Conservation (phyloP, 257 asterid species). For the Echites panduratus region DNA sequence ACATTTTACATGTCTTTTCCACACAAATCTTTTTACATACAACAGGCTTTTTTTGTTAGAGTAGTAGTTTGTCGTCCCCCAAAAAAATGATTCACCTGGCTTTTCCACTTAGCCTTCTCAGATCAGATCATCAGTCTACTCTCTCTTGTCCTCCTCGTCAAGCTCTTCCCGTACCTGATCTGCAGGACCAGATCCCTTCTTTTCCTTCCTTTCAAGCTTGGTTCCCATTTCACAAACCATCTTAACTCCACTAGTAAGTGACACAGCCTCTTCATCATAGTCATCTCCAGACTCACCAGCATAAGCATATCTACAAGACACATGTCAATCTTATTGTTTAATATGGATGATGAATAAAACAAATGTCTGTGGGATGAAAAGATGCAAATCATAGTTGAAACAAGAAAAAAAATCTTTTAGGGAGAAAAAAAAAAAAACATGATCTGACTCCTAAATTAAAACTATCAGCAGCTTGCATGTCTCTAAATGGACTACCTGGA, state of each 20-base stretch:
- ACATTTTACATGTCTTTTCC: background rate
- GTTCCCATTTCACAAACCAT: slow-evolving; percentile 23
- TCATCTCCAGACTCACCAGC: slow-evolving; percentile 29
- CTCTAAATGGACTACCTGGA: no score
- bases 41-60: background rate
- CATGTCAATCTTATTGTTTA: background rate
- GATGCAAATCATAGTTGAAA: background rate
- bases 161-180: slow-evolving; percentile 25
- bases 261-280: slow-evolving; percentile 33
- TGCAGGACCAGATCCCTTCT: slow-evolving; percentile 14
- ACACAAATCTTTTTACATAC: background rate
- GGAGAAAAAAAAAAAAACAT: background rate
- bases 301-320: slow-evolving; percentile 27
- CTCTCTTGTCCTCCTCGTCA: slow-evolving; percentile 34
- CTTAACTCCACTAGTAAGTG: slow-evolving; percentile 31
- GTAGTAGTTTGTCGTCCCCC: no score
- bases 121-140: slow-evolving; percentile 13
- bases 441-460: background rate
- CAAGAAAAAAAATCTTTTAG: background rate
- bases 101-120: background rate
- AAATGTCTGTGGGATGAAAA: no score
- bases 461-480: background rate
- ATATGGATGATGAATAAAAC: background rate
- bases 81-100: background rate
- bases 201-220: slow-evolving; percentile 34